Percentiles rank a stretch among this genome's conserved stretches.
phyloP scores from a whole-genome alignment of 2,329 filamentous ascomycete genomes.

The Phoma sp. region DNA sequence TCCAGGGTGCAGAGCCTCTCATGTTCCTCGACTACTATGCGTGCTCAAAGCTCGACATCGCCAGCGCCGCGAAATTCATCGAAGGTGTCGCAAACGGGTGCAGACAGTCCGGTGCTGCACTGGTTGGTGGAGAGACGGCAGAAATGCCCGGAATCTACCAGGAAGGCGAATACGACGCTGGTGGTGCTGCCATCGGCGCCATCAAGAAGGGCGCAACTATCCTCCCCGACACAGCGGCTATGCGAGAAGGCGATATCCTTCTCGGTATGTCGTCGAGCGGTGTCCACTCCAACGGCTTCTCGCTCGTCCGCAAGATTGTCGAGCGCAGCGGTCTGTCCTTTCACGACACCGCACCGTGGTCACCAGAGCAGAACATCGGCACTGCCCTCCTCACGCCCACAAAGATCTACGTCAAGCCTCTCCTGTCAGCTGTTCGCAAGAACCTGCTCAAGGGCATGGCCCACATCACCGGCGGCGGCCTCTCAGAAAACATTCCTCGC shows the following conservation, averaged over 20 bases:
- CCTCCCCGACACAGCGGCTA: constrained; percentile 77
- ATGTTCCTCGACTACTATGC: constrained; percentile 99
- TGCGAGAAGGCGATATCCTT: constrained; percentile 83
- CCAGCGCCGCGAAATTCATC: constrained; percentile 83
- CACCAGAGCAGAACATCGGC: constrained; percentile 68
- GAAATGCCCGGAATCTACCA: constrained; percentile 98
- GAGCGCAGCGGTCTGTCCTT: constrained; percentile 75
- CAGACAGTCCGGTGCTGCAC: constrained; percentile 80
- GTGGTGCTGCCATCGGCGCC: constrained; percentile 87
- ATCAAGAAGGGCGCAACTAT: constrained; percentile 71
- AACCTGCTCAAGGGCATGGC: constrained; percentile 86
- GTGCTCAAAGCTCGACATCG: constrained; percentile 83
- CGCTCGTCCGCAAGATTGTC: constrained; percentile 90
- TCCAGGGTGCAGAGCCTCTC: constrained; percentile 91
- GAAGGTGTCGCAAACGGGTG: constrained; percentile 90
- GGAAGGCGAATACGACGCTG: constrained; percentile 89
- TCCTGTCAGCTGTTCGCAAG: constrained; percentile 70
- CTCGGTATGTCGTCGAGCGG: constrained; percentile 86
- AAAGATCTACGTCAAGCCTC: constrained; percentile 86
- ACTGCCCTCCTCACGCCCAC: constrained; percentile 86
- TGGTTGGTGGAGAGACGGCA: constrained; percentile 96
- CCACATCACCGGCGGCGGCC: constrained; percentile 94
- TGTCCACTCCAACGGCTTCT: constrained; percentile 96
- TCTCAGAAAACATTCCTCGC: constrained; percentile 92
- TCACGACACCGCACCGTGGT: constrained; percentile 79